Evolutionary conservation across 495 filamentous ascomycete species (phyloP), one percentile per base, ranked within the genome.

Genomic region (Hypomontagnella submonticulosa): DNA sequence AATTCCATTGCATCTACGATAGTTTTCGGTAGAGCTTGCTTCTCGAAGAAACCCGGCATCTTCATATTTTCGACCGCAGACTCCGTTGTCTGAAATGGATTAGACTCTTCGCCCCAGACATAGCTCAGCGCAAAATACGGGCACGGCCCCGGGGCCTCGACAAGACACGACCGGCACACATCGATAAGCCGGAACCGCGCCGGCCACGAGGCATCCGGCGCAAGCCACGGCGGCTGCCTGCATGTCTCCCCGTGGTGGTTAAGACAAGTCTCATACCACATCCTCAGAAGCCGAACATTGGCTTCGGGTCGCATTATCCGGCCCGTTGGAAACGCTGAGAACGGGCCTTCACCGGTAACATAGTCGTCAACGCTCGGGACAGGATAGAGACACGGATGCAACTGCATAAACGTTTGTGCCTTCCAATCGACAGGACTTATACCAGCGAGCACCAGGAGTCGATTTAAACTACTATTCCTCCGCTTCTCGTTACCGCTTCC

Each of bases 1-100:
- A 77, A 52, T 37, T 50, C 27, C 2, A 79, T 72, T 3, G 73
- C 73, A 58, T 80, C 77, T 37, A 69, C 47, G 38, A 75, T 67
- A 16, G 64, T 70, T 34, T 62, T 61, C 9, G 69, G 69, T 20
- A 71, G 32, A 0, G 3, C 2, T 3, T 55, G 32, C 15, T n/a
- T 13, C 15, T 9, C 1, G 18, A 62, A 16, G 4, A 27, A 62
- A 15, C 15, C 42, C 7, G 43, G 59, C 15, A 7, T 34, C 11
- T 33, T 55, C 50, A 55, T 55, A 0, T 9, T 30, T 4, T 61
- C 41, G 8, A 55, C 0, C 9, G 7, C n/a, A 23, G 19, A 12
- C 1, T 8, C 15, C 1, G 33, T 67, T 15, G 41, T 57, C 13
- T 63, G 64, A 15, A 60, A 66, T 0, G 38, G 41, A 1, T 36